A percentile compares a stretch with the other conserved stretches of the same genome.
Conservation (phyloP, 495 filamentous ascomycete genomes). For the Margaritispora aquatica region DNA sequence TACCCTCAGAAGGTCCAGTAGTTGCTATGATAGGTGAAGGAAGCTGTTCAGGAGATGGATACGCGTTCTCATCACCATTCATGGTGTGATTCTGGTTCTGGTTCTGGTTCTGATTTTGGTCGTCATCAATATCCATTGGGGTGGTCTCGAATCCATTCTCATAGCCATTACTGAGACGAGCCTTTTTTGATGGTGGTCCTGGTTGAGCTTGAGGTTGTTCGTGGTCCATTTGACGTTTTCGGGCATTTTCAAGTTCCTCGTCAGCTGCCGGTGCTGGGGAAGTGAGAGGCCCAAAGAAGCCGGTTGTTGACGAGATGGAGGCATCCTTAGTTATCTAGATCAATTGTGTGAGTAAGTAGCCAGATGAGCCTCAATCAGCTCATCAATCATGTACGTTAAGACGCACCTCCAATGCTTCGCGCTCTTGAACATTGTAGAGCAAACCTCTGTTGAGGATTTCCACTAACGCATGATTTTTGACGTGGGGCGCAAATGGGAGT, state of each 20-base stretch:
- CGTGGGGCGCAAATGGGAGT: conserved; percentile 69
- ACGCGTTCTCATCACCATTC: conserved; percentile 46
- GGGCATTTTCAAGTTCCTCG: conserved; percentile 38
- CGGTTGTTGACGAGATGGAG: conserved; percentile 5
- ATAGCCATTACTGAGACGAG: conserved; percentile 52
- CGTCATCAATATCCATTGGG: conserved; percentile 53
- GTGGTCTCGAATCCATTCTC: conserved; percentile 55
- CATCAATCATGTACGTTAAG: background rate
- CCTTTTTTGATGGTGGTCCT: conserved; percentile 46
- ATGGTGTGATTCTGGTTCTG: too few relatives aligned
- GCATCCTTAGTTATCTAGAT: conserved; percentile 5
- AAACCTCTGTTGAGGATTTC: conserved; percentile 72
- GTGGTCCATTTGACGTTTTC: conserved; percentile 44
- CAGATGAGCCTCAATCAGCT: conserved; percentile 2
- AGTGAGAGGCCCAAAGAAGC: conserved; percentile 22
- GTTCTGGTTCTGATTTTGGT: conserved; percentile 4
- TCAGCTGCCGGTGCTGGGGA: conserved; percentile 16
- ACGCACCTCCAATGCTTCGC: conserved; percentile 54
- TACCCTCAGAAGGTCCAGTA: conserved; percentile 62
- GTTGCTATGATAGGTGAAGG: conserved; percentile 50
- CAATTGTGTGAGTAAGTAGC: conserved; percentile 8
- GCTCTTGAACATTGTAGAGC: conserved; percentile 64
- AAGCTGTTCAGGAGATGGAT: conserved; percentile 49
- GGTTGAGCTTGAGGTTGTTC: conserved; percentile 38
- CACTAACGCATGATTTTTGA: conserved; percentile 69